Conservation (phyloP, 768 basidiomycete genomes). For the Termitomyces heimii region DNA sequence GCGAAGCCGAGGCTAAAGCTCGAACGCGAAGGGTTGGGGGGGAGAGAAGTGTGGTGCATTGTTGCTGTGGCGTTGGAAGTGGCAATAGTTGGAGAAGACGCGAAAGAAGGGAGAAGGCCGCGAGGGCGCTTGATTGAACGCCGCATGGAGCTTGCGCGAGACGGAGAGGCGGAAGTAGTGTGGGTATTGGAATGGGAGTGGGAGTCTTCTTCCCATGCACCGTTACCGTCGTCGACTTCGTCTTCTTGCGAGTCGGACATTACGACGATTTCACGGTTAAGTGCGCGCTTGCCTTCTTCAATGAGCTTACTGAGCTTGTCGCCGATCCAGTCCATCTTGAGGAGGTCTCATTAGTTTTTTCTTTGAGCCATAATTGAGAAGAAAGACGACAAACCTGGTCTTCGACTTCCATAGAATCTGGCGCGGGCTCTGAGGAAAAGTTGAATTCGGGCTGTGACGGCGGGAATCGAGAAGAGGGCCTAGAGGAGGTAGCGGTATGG, state of each 20-base stretch:
- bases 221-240: conserved; percentile 70
- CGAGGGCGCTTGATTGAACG: conserved; percentile 16
- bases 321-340: conserved; percentile 81
- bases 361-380: neutral
- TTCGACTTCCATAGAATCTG: conserved; percentile 32
- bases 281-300: conserved; percentile 72
- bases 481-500: conserved; percentile 10
- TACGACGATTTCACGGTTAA: conserved; percentile 73
- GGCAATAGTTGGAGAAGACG: conserved; percentile 10
- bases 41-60: conserved; percentile 19
- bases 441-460: conserved; percentile 36
- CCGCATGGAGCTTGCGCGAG: conserved; percentile 21
- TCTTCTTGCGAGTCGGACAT: conserved; percentile 72
- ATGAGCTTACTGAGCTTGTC: conserved; percentile 65
- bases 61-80: neutral
- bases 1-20: conserved; percentile 3
- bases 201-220: conserved; percentile 59
- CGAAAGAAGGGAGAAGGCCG: conserved; percentile 16
- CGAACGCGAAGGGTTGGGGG: conserved; percentile 11
- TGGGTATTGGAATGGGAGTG: neutral
- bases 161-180: conserved; percentile 15
- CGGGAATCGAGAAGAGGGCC: conserved; percentile 14
- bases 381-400: conserved; percentile 33
- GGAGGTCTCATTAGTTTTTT: neutral
- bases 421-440: conserved; percentile 23